A percentile compares a stretch with the other conserved stretches of the same genome.
phyloP scores from a whole-genome alignment of 2,329 filamentous ascomycete species.

The Bretziella fagacearum region DNA sequence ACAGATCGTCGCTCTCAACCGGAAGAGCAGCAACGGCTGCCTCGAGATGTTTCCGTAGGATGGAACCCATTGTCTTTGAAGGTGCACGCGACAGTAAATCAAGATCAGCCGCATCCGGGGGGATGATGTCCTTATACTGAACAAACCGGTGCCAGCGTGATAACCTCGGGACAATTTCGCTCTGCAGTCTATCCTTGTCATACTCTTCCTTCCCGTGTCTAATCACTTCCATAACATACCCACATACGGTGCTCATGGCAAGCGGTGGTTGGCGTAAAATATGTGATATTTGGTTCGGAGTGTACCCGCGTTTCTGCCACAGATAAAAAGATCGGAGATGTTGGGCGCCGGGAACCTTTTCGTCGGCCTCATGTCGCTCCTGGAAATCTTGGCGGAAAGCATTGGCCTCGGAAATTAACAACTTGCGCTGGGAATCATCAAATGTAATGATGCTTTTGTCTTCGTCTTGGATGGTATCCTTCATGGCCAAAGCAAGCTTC shows the following conservation, averaged over 20 bases:
- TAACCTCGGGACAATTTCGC: constrained; percentile 26
- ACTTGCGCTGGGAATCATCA: not conserved
- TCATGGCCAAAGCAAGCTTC: constrained; percentile 12
- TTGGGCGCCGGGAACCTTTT: constrained; percentile 15
- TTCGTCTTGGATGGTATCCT: constrained; percentile 19
- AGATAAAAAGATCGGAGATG: constrained; percentile 42
- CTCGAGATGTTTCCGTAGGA: not conserved
- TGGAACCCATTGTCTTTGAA: not conserved
- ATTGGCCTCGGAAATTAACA: not conserved
- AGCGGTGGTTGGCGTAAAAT: constrained; percentile 46
- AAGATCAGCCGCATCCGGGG: not conserved
- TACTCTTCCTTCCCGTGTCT: constrained; percentile 33
- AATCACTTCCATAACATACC: constrained; percentile 42
- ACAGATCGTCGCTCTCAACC: not conserved
- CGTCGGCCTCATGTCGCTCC: not conserved
- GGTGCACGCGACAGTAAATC: not conserved
- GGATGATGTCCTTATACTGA: constrained; percentile 11
- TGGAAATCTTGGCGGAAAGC: constrained; percentile 1
- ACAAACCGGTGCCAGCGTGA: constrained; percentile 11
- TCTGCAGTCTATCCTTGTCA: constrained; percentile 27
- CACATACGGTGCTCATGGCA: constrained; percentile 34
- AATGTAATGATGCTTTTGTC: constrained; percentile 10
- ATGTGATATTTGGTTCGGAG: constrained; percentile 31
- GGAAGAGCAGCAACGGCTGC: not conserved
- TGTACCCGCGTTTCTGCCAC: constrained; percentile 41